A percentile compares a stretch with the other conserved stretches of the same genome.
Evolutionary conservation across 768 basidiomycete genomes (phyloP).

Genomic region (Lactarius evosmus): DNA sequence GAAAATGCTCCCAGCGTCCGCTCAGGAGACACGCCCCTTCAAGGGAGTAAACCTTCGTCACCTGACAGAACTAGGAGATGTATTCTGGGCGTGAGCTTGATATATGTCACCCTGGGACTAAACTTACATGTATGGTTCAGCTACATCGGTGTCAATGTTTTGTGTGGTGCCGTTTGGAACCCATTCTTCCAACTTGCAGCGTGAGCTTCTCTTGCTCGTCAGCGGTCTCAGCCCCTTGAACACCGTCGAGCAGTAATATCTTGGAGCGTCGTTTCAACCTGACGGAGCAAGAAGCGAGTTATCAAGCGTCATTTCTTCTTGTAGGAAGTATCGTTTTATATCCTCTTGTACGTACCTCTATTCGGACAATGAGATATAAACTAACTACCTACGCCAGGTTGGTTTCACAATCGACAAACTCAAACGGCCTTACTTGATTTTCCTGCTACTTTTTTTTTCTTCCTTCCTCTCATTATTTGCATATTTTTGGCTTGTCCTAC

Average conservation of each 20-base stretch:
- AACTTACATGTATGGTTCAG: slow-evolving; percentile 35
- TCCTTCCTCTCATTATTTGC: slow-evolving; percentile 57
- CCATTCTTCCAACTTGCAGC: slow-evolving; percentile 76
- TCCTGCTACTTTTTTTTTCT: slow-evolving; percentile 56
- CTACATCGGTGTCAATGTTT: slow-evolving; percentile 70
- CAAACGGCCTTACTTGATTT: slow-evolving; percentile 54
- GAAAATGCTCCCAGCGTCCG: slow-evolving; percentile 43
- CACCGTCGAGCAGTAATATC: slow-evolving; percentile 50
- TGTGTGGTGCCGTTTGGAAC: slow-evolving; percentile 75
- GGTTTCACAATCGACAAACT: slow-evolving; percentile 63
- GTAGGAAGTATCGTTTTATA: slow-evolving; percentile 68
- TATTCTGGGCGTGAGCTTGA: slow-evolving; percentile 67
- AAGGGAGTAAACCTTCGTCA: slow-evolving; percentile 57
- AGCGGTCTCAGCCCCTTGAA: background rate
- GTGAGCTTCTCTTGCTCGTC: slow-evolving; percentile 39
- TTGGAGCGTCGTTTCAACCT: slow-evolving; percentile 65
- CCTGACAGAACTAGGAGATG: slow-evolving; percentile 64
- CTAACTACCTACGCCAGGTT: slow-evolving; percentile 39
- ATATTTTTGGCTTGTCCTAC: slow-evolving; percentile 65
- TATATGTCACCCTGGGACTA: background rate
- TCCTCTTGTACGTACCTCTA: slow-evolving; percentile 50
- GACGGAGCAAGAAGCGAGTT: slow-evolving; percentile 57
- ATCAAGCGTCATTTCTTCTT: slow-evolving; percentile 66
- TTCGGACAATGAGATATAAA: background rate
- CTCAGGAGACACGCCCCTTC: slow-evolving; percentile 32